Conservation (phyloP, 495 filamentous ascomycete genomes). For the Xanthoparmelia taractica region DNA sequence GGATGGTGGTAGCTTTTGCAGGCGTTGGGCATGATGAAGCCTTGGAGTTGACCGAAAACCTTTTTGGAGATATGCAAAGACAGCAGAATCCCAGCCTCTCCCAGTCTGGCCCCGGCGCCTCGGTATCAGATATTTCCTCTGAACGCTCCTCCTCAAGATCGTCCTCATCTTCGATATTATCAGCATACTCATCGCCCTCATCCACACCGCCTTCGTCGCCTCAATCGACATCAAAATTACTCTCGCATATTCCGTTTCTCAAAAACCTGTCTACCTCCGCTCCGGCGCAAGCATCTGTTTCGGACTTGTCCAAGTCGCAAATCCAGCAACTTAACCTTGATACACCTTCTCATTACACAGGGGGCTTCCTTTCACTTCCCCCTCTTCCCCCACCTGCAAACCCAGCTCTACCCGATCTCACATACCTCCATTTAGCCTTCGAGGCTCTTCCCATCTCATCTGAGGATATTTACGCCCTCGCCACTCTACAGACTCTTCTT, state of each 20-base stretch:
- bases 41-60: slow-evolving; percentile 67
- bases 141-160: slow-evolving; percentile 14
- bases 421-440: slow-evolving; percentile 89
- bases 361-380: slow-evolving; percentile 81
- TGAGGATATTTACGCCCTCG: slow-evolving; percentile 90
- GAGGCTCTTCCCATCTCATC: slow-evolving; percentile 87
- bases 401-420: slow-evolving; percentile 71
- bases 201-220: slow-evolving; percentile 38
- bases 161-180: slow-evolving; percentile 38
- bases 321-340: slow-evolving; percentile 49
- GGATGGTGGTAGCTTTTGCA: slow-evolving; percentile 91
- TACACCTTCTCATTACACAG: slow-evolving; percentile 78
- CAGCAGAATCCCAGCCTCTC: slow-evolving; percentile 46
- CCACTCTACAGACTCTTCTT: slow-evolving; percentile 92
- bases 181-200: slow-evolving; percentile 32
- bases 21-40: slow-evolving; percentile 79
- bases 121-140: slow-evolving; percentile 29
- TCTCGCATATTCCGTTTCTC: slow-evolving; percentile 86
- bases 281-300: slow-evolving; percentile 50
- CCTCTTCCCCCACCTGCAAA: slow-evolving; percentile 67
- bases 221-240: slow-evolving; percentile 49
- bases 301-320: slow-evolving; percentile 35
- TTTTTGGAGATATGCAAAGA: slow-evolving; percentile 83
- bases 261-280: slow-evolving; percentile 78
- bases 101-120: slow-evolving; percentile 40